Evolutionary conservation across 257 asterid species (phyloP).

Genomic region (Nicotiana otophora): DNA sequence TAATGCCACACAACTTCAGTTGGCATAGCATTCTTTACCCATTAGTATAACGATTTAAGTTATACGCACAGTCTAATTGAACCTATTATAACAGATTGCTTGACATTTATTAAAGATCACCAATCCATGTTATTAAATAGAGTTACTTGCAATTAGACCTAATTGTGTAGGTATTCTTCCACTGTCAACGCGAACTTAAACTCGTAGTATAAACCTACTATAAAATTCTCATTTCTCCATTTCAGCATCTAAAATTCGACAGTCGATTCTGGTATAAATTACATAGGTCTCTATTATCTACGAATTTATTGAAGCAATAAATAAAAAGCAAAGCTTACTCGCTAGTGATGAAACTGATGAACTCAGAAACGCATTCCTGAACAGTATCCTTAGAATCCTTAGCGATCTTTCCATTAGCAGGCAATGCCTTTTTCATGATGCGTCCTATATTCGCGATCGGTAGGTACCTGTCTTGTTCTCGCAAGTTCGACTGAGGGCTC

Average conservation of each 20-base stretch:
- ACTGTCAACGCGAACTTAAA: too few species aligned
- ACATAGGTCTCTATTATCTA: not conserved
- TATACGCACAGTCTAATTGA: too few species aligned
- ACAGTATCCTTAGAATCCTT: constrained; percentile 76
- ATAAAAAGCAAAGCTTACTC: constrained; percentile 35
- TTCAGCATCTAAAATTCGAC: not conserved
- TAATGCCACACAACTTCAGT: not conserved
- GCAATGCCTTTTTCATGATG: constrained; percentile 73
- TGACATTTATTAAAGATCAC: too few species aligned
- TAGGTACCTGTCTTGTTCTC: constrained; percentile 66
- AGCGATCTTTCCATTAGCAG: constrained; percentile 64
- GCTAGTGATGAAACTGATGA: constrained; percentile 73
- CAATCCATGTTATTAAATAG: too few species aligned
- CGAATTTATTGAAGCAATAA: not conserved
- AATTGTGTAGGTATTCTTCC: too few species aligned
- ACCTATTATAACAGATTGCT: too few species aligned
- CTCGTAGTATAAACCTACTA: not conserved
- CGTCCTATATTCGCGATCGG: constrained; percentile 74
- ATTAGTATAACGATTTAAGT: not conserved
- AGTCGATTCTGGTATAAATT: not conserved
- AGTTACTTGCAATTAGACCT: too few species aligned
- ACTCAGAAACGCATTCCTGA: constrained; percentile 74
- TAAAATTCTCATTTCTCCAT: not conserved
- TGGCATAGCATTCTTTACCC: not conserved
- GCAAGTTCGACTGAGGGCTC: constrained; percentile 58